Evolutionary conservation across 2,329 filamentous ascomycete species (phyloP).

Genomic region (Cladosporium sp.): DNA sequence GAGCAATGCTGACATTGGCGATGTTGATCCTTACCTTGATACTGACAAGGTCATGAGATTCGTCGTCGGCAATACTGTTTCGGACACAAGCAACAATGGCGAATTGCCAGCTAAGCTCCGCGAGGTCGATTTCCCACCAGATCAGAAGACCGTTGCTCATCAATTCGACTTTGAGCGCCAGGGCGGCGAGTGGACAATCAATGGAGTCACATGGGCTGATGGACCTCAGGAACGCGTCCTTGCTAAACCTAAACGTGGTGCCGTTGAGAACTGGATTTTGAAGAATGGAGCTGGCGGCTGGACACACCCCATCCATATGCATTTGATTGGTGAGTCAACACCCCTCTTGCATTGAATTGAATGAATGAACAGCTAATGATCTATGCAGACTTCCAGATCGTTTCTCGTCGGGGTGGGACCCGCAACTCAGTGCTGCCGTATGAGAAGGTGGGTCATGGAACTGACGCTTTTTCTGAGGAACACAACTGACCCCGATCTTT

Average conservation of each 20-base stretch:
- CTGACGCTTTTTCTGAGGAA: too few species aligned
- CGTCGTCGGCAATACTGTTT: conserved; percentile 48
- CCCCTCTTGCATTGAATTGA: conserved; percentile 54
- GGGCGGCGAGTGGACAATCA: conserved; percentile 53
- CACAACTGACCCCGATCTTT: neutral
- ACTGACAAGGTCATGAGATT: conserved; percentile 46
- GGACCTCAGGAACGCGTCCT: conserved; percentile 38
- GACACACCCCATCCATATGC: conserved; percentile 51
- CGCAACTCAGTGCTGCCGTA: conserved; percentile 50
- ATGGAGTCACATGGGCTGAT: conserved; percentile 47
- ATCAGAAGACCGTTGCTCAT: conserved; percentile 43
- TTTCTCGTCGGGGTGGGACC: conserved; percentile 52
- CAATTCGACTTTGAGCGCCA: conserved; percentile 50
- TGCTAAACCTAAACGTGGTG: conserved; percentile 38
- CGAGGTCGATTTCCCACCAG: conserved; percentile 39
- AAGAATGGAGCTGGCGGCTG: conserved; percentile 52
- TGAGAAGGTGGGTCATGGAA: conserved; percentile 41
- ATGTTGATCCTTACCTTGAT: conserved; percentile 51
- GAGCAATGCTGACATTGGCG: conserved; percentile 30
- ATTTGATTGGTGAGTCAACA: conserved; percentile 50
- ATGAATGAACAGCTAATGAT: conserved; percentile 46
- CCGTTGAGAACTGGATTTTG: conserved; percentile 42
- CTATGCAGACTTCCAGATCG: conserved; percentile 59
- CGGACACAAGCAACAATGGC: conserved; percentile 43
- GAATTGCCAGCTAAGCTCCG: conserved; percentile 41